Evolutionary conservation across 768 basidiomycete genomes (phyloP), one percentile per base, ranked within the genome.

Genomic region (Paxillus ammoniavirescens): DNA sequence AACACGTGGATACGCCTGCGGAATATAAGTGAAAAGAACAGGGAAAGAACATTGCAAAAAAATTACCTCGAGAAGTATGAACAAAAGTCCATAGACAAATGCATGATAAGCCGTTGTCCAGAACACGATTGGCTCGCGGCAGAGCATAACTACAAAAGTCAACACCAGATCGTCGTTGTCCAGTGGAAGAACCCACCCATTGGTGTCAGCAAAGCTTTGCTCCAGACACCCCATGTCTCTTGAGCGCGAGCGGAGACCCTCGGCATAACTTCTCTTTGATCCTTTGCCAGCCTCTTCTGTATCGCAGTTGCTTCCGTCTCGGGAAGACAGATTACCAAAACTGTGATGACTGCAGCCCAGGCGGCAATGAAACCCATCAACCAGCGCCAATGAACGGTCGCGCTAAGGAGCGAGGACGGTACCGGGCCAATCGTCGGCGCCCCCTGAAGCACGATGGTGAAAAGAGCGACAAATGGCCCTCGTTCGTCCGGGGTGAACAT

Each of bases 101-200:
- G 66, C 61, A 30, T 67, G 66, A 45, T 65, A 67, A 6, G 65
- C 38, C 4, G 65, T 58, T 10, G 65, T 65, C 65, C 65, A 67
- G 2, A 52, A 51, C 14, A 67, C 58, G 38, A 67, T 67, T 6
- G 65, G 66, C 36, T 67, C 66, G 8, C 55, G 48, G 14, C 38
- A 44, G 38, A 67, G 58, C 60, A 67, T 67, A 38, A 40, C 66
- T 67, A 44, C 8, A 48, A 44, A 44, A 2, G 7, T 38, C 42
- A 37, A 12, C 0, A 42, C 47, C 38, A 41, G 37, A 35, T 18
- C 6, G 45, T 38, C 18, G 38, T 30, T 8, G n/a, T 31, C 2
- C 37, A 54, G 31, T 5, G 12, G 50, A 13, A 2, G 18, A 23
- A 47, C 61, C 45, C 35, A 61, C 64, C 54, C 17, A 63, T 58